Base-by-base conservation (phyloP, 2,329 filamentous ascomycete species). In the Aspergillus clavatus region DNA sequence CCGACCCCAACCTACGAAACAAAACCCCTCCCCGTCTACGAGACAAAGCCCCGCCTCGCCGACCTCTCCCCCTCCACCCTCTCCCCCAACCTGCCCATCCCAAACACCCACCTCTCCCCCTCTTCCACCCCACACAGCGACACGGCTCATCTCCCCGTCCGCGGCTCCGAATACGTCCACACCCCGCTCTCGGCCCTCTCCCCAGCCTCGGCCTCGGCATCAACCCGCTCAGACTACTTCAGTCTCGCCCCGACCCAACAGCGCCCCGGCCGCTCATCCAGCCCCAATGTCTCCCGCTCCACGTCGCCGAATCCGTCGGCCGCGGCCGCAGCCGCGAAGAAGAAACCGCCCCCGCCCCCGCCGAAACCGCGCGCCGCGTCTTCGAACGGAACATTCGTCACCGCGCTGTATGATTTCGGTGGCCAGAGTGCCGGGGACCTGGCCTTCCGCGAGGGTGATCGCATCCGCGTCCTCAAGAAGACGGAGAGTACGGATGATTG, bases 401-500 rank as follows among this genome's bases (percentile, higher is more conserved):
- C 83, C 8, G 88, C 88, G 6, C 72, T 87, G 57, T 93, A 88
- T 65, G 78, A 85, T 53, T 94, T 89, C 61, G 74, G 76, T 1
- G 86, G 84, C 0, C 82, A 89, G 59, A 79, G 77, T 5, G 65
- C 71, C 1, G 86, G 85, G 0, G 88, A 94, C 63, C 63, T 94
- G 41, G 76, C 76, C 2, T 94, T 94, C 61, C 74, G 74, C 23
- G 85, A 90, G 64, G 88, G 87, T 2, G 88, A 93, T 58, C 75
- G 78, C 40, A 94, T 94, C 55, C 80, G 76, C 37, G 83, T 94
- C 3, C 61, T 89, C 24, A 87, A 87, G 71, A 88, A 85, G 71
- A 93, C 88, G 2, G 78, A 81, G 5, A 89, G 83, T 50, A 84
- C 81, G 18, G 85, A 93, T 67, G 88, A 93, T 62, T 94, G 88